A percentile compares a stretch with the other conserved stretches of the same genome.
Evolutionary conservation across 1,139 yeast species (phyloP).

Genomic region (Taphrina sp.): DNA sequence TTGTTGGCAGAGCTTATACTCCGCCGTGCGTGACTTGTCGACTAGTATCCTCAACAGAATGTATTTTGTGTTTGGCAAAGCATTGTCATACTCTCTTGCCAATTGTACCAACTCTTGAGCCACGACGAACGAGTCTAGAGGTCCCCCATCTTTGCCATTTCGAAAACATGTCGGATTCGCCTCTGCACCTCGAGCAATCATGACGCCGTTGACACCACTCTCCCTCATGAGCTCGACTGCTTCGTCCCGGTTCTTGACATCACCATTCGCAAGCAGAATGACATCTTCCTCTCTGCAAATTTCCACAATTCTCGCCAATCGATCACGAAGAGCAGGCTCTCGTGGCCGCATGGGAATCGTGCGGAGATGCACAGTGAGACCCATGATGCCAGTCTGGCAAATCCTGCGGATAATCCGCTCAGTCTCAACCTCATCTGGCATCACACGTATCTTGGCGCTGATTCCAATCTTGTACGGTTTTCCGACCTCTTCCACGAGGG

Average conservation of each 20-base stretch:
- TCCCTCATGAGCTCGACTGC: constrained; percentile 53
- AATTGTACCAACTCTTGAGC: constrained; percentile 58
- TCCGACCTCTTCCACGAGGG: constrained; percentile 77
- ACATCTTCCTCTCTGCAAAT: constrained; percentile 65
- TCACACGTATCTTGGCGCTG: constrained; percentile 80
- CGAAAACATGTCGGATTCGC: constrained; percentile 75
- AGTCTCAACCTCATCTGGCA: constrained; percentile 64
- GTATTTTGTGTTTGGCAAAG: constrained; percentile 72
- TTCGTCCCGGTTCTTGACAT: constrained; percentile 58
- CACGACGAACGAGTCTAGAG: constrained; percentile 45
- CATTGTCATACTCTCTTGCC: constrained; percentile 59
- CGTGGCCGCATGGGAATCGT: constrained; percentile 87
- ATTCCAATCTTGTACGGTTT: constrained; percentile 72
- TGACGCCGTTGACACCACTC: constrained; percentile 69
- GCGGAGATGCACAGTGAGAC: constrained; percentile 87
- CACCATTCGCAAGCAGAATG: constrained; percentile 79
- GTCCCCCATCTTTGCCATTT: constrained; percentile 24
- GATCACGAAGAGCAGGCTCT: constrained; percentile 68
- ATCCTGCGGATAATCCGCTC: constrained; percentile 59
- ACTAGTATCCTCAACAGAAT: constrained; percentile 76
- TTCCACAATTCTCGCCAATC: constrained; percentile 58
- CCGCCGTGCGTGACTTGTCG: constrained; percentile 56
- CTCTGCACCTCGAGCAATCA: constrained; percentile 94
- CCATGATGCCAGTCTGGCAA: constrained; percentile 75
- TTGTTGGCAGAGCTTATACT: constrained; percentile 59